These are phyloP conservation scores for Penicillium tannophilum DNA, from an alignment of 495 filamentous ascomycete genomes.

Conservation along the genomic window DNA sequence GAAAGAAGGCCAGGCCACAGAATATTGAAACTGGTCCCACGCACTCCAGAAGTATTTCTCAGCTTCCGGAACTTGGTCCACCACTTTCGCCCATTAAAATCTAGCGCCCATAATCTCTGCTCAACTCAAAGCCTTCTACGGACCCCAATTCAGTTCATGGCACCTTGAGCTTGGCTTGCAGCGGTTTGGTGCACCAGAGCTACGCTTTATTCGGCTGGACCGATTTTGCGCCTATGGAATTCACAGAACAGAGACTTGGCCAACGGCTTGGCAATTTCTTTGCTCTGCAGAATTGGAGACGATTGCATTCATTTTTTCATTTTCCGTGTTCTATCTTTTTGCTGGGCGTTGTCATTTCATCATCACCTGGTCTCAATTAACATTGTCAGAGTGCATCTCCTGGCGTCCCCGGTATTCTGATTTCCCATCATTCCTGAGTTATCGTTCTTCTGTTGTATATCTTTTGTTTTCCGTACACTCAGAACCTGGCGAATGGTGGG, in stretches of 20 bases:
- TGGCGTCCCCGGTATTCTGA: conserved; percentile 19
- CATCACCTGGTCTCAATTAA: conserved; percentile 13
- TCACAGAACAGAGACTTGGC: neutral
- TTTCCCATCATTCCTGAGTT: conserved; percentile 8
- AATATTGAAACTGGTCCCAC: conserved; percentile 37
- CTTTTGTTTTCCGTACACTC: conserved; percentile 10
- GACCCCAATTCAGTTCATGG: neutral
- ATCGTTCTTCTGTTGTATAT: conserved; percentile 9
- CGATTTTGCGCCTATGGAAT: conserved; percentile 9
- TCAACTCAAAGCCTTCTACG: neutral
- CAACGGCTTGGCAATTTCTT: neutral
- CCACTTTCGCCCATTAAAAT: conserved; percentile 72
- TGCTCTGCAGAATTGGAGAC: neutral
- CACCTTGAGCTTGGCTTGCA: neutral
- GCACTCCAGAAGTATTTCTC: conserved; percentile 45
- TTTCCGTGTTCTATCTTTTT: conserved; percentile 5
- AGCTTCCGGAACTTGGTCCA: conserved; percentile 66
- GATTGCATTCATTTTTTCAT: neutral
- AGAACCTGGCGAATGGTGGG: conserved; percentile 9
- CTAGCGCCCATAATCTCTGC: conserved; percentile 13
- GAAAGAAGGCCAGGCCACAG: conserved; percentile 41
- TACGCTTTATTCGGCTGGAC: conserved; percentile 25
- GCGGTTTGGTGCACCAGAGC: neutral
- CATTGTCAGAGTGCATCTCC: conserved; percentile 25
- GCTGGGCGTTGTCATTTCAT: conserved; percentile 5